Evolutionary conservation across 805 yeast genomes (phyloP).

Genomic region (Wickerhamiella cacticola): DNA sequence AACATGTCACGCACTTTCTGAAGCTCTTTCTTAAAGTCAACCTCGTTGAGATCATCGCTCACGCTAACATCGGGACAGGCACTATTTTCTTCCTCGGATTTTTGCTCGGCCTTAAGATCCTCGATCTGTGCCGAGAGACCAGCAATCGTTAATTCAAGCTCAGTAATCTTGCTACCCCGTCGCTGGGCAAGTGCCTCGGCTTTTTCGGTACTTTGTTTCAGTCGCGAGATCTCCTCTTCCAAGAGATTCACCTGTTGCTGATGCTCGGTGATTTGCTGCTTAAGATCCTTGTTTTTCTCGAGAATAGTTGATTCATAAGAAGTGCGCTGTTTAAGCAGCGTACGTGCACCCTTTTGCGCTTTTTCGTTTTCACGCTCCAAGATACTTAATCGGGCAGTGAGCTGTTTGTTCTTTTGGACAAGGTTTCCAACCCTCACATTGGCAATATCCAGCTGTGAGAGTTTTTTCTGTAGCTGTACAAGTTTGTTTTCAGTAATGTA

Average conservation of each 20-base stretch:
- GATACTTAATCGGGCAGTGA: slow-evolving; percentile 22
- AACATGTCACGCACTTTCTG: background rate
- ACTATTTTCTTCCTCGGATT: slow-evolving; percentile 2
- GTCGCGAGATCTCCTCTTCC: slow-evolving; percentile 23
- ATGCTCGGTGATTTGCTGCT: slow-evolving; percentile 21
- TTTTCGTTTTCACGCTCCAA: slow-evolving; percentile 26
- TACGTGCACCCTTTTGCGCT: slow-evolving; percentile 27
- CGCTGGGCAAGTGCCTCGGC: slow-evolving; percentile 27
- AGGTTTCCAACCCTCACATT: slow-evolving; percentile 27
- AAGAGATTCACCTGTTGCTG: slow-evolving; percentile 21
- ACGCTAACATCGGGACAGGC: background rate
- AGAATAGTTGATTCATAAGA: slow-evolving; percentile 30
- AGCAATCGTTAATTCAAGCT: slow-evolving; percentile 17
- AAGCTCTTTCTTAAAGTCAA: background rate
- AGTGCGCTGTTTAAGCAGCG: slow-evolving; percentile 28
- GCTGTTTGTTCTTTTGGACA: slow-evolving; percentile 23
- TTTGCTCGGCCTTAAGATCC: slow-evolving; percentile 14
- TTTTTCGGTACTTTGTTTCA: slow-evolving; percentile 25
- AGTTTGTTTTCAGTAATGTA: slow-evolving; percentile 34
- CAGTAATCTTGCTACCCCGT: slow-evolving; percentile 24
- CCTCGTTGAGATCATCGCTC: slow-evolving; percentile 4
- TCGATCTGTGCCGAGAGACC: slow-evolving; percentile 11
- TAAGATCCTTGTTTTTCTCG: slow-evolving; percentile 27
- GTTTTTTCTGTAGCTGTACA: slow-evolving; percentile 28
- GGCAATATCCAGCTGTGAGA: slow-evolving; percentile 23